These are phyloP conservation scores for Cudoniella acicularis DNA, from an alignment of 495 filamentous ascomycete species.

Conservation along the genomic window DNA sequence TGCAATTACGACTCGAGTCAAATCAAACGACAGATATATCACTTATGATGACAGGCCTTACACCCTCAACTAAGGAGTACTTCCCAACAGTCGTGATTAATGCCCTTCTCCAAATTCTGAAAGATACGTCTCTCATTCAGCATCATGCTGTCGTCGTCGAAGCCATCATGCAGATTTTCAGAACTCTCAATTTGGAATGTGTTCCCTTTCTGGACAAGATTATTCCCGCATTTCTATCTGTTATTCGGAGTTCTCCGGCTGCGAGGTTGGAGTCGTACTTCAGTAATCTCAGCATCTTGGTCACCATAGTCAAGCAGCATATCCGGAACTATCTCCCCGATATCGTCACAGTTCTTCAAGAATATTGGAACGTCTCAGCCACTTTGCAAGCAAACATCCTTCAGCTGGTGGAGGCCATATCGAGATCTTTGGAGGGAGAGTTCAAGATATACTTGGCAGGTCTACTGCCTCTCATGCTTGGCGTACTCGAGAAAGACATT, in stretches of 20 bases:
- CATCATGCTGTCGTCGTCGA: constrained; percentile 96
- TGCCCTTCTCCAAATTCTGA: constrained; percentile 83
- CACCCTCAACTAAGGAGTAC: constrained; percentile 94
- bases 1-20: constrained; percentile 56
- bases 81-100: constrained; percentile 98
- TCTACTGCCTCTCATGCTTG: constrained; percentile 87
- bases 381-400: constrained; percentile 87
- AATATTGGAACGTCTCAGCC: constrained; percentile 76
- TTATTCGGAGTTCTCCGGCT: constrained; percentile 71
- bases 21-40: constrained; percentile 83
- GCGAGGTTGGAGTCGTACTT: constrained; percentile 89
- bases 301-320: constrained; percentile 93
- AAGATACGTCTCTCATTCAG: constrained; percentile 79
- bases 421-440: constrained; percentile 90
- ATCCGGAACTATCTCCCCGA: constrained; percentile 83
- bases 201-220: constrained; percentile 90
- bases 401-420: constrained; percentile 84
- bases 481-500: constrained; percentile 83
- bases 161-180: constrained; percentile 97
- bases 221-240: constrained; percentile 84
- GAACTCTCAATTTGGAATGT: constrained; percentile 90
- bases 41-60: constrained; percentile 95
- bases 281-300: constrained; percentile 88
- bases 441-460: constrained; percentile 92
- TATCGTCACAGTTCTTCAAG: constrained; percentile 77